Conservation (phyloP, 139 green algal genomes). For the Chlorella vulgaris region DNA sequence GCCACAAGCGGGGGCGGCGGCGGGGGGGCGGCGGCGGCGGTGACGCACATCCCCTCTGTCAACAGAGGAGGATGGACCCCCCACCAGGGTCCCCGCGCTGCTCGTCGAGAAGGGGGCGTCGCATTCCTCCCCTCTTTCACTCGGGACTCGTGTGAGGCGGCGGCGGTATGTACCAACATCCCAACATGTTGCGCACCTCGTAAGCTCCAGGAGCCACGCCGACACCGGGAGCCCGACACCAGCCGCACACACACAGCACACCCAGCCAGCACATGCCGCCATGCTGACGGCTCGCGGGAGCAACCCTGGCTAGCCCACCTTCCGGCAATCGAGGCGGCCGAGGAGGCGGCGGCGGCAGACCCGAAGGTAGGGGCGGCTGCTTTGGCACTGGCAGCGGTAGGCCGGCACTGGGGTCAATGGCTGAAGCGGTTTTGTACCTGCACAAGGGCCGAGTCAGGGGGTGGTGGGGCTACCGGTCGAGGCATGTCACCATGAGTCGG, state of each 20-base stretch:
- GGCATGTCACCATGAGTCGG: not conserved
- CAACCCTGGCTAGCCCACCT: not conserved
- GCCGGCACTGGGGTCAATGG: not conserved
- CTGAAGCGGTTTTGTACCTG: slow-evolving; percentile 28
- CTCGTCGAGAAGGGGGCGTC: no score
- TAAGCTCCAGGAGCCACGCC: no score
- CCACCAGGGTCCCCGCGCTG: no score
- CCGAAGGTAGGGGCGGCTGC: slow-evolving; percentile 66
- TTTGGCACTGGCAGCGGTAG: slow-evolving; percentile 62
- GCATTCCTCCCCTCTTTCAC: no score
- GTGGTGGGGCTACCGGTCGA: not conserved
- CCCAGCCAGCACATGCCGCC: not conserved
- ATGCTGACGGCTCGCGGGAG: not conserved
- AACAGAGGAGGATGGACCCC: no score
- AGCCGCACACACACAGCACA: not conserved
- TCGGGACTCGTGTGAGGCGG: no score
- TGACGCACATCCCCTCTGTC: no score
- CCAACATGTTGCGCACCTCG: no score
- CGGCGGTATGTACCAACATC: no score
- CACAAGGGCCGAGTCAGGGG: not conserved
- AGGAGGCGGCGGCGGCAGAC: slow-evolving; percentile 40
- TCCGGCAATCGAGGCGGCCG: slow-evolving; percentile 51
- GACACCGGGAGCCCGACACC: not conserved
- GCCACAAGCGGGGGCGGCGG: no score
- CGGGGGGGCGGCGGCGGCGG: slow-evolving; percentile 1